Evolutionary conservation across 2,329 filamentous ascomycete genomes (phyloP), one percentile per base, ranked within the genome.

Genomic region (Chaetomiaceae sp.): DNA sequence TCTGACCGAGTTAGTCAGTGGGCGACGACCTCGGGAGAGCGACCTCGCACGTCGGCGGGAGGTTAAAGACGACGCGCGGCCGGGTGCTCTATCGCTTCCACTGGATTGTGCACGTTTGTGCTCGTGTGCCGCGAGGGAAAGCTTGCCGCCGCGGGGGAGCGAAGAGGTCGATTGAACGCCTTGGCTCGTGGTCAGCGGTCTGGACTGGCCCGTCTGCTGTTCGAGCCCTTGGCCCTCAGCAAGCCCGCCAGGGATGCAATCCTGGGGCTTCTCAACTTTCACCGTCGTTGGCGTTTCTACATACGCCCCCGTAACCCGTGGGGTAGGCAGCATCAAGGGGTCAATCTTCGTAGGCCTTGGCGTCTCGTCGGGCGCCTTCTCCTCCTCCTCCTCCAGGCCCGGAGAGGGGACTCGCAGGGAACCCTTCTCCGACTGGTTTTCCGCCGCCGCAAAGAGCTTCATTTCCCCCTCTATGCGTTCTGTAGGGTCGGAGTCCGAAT

Each of bases 381-480:
- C 66, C 4, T 67, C 60, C 15, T 64, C 60, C 4, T 65, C 66
- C 4, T 67, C 66, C 2, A 65, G 63, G 32, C 56, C 55, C n/a
- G 67, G 67, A 0, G 77, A 79, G 2, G 71, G 67, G 4, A 72
- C 75, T 30, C 73, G 69, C 15, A 72, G 62, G 4, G 76, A 79
- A 1, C 75, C 75, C 35, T 66, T 69, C 54, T 80, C 77, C 1
- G 77, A 81, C 34, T 76, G 68, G 49, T 73, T 75, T 26, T 79
- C 76, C 14, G 62, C 56, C 0, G 70, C 73, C 12, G 74, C 77
- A 59, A 81, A 81, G 8, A 81, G 66, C 39, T 70, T 72, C 63
- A 73, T 71, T 60, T 81, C 77, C 9, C 68, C 72, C 54, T 76
- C 70, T 41, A 80, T 78, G 36, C 76, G 73, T 53, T 76, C 75